Evolutionary conservation across 139 green algal species (phyloP).

Genomic region (Tetratostichococcus sp.): DNA sequence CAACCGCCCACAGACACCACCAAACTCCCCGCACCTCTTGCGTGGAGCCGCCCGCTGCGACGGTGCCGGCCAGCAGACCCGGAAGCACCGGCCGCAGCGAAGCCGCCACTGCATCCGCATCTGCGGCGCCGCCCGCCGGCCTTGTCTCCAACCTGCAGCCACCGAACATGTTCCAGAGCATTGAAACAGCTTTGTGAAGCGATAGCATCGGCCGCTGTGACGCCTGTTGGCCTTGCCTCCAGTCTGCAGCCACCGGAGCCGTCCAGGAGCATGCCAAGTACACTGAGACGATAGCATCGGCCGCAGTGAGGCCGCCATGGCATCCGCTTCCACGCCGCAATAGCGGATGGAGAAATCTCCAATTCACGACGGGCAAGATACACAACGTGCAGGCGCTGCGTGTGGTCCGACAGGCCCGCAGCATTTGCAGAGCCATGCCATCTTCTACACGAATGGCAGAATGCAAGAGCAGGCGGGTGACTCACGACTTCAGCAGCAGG

Average conservation of each 20-base stretch:
- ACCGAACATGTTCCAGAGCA: too few relatives aligned
- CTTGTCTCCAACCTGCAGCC: conserved; percentile 11
- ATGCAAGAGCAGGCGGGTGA: not conserved
- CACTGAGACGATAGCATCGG: too few relatives aligned
- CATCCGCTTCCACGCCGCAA: too few relatives aligned
- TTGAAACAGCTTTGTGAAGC: too few relatives aligned
- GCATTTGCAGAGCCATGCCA: conserved; percentile 37
- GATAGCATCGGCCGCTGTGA: not conserved
- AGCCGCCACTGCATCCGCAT: conserved; percentile 18
- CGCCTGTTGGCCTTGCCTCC: too few relatives aligned
- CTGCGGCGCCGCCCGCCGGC: conserved; percentile 2
- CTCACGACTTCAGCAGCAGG: conserved; percentile 75
- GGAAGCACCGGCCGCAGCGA: conserved; percentile 33
- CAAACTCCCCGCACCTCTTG: not conserved
- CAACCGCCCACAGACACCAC: too few relatives aligned
- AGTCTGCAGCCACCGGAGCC: too few relatives aligned
- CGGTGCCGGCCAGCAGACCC: not conserved
- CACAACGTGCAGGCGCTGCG: conserved; percentile 73
- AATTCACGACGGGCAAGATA: too few relatives aligned
- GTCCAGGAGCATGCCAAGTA: too few relatives aligned
- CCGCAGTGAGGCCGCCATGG: too few relatives aligned
- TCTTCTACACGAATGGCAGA: conserved; percentile 63
- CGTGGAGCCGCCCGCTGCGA: too few relatives aligned
- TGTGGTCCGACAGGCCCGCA: conserved; percentile 29
- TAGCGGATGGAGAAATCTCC: too few relatives aligned